A percentile compares a stretch with the other conserved stretches of the same genome.
phyloP scores from a whole-genome alignment of 1,284 basidiomycete genomes.

The Grifola frondosa region DNA sequence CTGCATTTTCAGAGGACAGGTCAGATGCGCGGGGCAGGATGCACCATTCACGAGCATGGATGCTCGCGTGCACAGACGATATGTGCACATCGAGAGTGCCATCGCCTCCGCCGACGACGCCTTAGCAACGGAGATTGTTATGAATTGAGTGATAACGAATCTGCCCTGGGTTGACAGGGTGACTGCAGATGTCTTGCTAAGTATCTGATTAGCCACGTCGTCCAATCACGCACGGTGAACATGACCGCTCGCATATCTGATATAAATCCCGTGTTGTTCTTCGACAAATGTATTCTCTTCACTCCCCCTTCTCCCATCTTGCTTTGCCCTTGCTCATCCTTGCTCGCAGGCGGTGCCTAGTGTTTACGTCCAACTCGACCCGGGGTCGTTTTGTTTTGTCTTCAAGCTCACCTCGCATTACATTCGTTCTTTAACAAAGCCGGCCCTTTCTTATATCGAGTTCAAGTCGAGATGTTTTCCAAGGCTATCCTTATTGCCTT shows the following conservation, averaged over 20 bases:
- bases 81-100: not conserved
- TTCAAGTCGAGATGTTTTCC: conserved; percentile 31
- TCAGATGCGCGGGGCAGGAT: too few relatives aligned
- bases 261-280: too few relatives aligned
- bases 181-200: too few relatives aligned
- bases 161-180: not conserved
- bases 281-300: too few relatives aligned
- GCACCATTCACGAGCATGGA: too few relatives aligned
- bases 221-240: too few relatives aligned
- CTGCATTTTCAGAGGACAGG: too few relatives aligned
- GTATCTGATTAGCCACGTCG: too few relatives aligned
- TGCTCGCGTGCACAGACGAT: not conserved
- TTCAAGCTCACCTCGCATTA: conserved; percentile 27
- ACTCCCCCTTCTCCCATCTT: too few relatives aligned
- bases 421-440: conserved; percentile 24
- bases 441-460: conserved; percentile 20
- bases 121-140: too few relatives aligned
- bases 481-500: conserved; percentile 31
- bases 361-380: conserved; percentile 32
- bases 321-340: conserved; percentile 27
- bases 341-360: conserved; percentile 30
- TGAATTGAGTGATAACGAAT: conserved; percentile 1
- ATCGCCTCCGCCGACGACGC: not conserved
- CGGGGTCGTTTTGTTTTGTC: conserved; percentile 34
- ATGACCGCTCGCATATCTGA: too few relatives aligned